Base-by-base conservation (phyloP, 768 basidiomycete genomes). In the Rhizopogon roseolus region DNA sequence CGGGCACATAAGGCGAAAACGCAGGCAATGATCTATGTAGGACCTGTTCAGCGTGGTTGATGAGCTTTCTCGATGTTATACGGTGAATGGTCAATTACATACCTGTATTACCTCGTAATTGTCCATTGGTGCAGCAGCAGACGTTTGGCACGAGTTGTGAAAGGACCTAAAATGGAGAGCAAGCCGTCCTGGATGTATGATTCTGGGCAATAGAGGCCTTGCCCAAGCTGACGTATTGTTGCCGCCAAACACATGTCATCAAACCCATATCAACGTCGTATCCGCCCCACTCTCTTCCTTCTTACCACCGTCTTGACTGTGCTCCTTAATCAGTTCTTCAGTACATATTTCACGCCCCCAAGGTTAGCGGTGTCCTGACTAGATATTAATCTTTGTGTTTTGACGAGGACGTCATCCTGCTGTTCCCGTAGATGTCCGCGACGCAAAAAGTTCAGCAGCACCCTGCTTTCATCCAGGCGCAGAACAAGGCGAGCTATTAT, bases 361-460 rank as follows among this genome's bases (percentile, higher is more conserved):
- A 58, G 56, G 60, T 62, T 40, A 45, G 54, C 55, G 6, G 8
- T 25, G 6, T 36, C 34, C 22, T 22, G 5, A 36, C 8, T 44
- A 19, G 46, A 41, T 58, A 62, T 38, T 22, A 4, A 25, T 13
- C 6, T 32, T 28, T n/a, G 38, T 11, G 6, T 42, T 49, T 27
- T 49, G 37, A 52, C 48, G 19, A 28, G 34, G 34, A 58, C 54
- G 27, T 46, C 53, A 41, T 49, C 42, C 55, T 56, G 52, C 59
- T 58, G 54, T 54, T 49, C 16, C 49, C 53, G 50, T 60, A 79
- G 72, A 91, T 91, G 89, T 90, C 90, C 61, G 83, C 89, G 55
- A 72, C 84, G 25, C 84, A 93, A 76, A 87, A 86, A 73, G 70
- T 94, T 59, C 86, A 93, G 74, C 86, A 89, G 67, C 94, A 96